Evolutionary conservation across 805 yeast species (phyloP), one percentile per base, ranked within the genome.

Genomic region (Ogataea minuta): DNA sequence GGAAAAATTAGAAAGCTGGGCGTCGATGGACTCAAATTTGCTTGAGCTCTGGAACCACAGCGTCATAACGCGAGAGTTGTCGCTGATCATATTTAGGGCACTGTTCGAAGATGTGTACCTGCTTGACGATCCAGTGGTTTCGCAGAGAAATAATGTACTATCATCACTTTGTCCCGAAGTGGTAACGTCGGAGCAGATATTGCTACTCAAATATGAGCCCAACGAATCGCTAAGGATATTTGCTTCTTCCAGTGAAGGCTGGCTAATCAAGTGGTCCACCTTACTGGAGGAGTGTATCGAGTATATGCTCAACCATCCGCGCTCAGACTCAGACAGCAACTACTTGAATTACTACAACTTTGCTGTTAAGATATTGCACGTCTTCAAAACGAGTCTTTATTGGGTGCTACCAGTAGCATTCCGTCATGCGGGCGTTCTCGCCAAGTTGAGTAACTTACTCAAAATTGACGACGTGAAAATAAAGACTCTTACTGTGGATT

Each of bases 31-130:
- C 54, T 64, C 71, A 11, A 82, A 82, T 49, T 67, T 93, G 28
- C 73, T 80, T 49, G 73, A 74, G 35, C 65, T 93, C 47, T 93
- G 98, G 98, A 70, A 74, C 41, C 67, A 65, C 43, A 76, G 75
- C 36, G 62, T 70, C 12, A 73, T 77, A 16, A 72, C 90, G 3
- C 71, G 95, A 46, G 96, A 89, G 56, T 66, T 93, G 34, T 71
- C 90, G 2, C 66, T 91, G 16, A 77, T 84, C 32, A 84, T 93
- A 5, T 76, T 87, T 49, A 70, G 96, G 54, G 88, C 95, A 3
- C 63, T 93, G 12, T 93, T 91, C 57, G 99, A 93, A 63, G 99
- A 93, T 57, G 78, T 93, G 9, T 93, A 88, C 57, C 68, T 95
- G 36, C 70, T 93, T 33, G 98, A 93, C 50, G 99, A 93, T 57